A percentile compares a stretch with the other conserved stretches of the same genome.
Evolutionary conservation across 192 early-diverging fungal genomes (phyloP).

Genomic region (Linnemannia zychae): DNA sequence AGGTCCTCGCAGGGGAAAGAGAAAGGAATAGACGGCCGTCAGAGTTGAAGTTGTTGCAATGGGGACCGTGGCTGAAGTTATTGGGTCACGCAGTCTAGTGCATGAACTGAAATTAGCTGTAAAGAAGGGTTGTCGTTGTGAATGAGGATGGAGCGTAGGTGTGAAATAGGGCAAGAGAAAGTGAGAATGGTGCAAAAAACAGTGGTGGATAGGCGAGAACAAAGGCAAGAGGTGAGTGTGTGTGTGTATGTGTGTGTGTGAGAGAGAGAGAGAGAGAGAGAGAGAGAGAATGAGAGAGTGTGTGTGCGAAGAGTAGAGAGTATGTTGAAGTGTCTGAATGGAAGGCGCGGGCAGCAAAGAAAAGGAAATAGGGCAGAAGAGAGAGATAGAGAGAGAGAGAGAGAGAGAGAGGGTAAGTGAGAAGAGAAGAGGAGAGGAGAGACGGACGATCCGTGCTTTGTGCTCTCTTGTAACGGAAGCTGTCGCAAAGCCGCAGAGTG

Average conservation of each 20-base stretch:
- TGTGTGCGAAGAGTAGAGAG: not conserved
- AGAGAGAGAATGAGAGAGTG: not conserved
- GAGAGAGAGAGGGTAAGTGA: not conserved
- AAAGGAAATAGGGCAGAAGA: not conserved
- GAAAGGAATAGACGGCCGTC: not conserved
- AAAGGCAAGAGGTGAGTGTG: not conserved
- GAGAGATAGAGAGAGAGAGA: not conserved
- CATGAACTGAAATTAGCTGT: not conserved
- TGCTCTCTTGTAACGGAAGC: constrained; percentile 5
- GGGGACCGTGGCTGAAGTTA: not conserved
- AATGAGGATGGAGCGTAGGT: not conserved
- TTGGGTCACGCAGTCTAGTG: not conserved
- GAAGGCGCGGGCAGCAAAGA: not conserved
- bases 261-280: not conserved
- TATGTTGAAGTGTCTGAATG: not conserved
- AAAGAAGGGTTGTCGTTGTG: not conserved
- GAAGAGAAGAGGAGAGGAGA: not conserved
- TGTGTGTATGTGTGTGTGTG: no score
- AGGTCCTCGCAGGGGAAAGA: not conserved
- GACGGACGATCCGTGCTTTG: constrained; percentile 17
- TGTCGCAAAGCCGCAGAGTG: not conserved
- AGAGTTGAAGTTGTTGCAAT: not conserved
- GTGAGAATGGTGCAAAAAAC: no score
- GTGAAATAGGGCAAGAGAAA: not conserved
- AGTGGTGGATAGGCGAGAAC: not conserved